A percentile compares a stretch with the other conserved stretches of the same genome.
phyloP scores from a whole-genome alignment of 805 yeast species.

The Candida xiaguanensis region DNA sequence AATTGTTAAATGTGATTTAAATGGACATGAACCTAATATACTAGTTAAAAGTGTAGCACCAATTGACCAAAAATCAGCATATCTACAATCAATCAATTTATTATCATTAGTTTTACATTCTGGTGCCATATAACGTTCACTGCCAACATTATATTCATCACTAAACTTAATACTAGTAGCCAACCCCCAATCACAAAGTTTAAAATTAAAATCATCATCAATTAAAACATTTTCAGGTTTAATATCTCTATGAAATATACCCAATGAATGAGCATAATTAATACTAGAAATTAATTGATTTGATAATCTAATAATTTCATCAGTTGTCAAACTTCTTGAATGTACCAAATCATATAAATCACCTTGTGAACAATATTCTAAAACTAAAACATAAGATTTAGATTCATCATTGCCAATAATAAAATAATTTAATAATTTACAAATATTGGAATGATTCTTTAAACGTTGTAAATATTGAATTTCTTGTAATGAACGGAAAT shows the following conservation, averaged over 20 bases:
- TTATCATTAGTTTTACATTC: slow-evolving; percentile 28
- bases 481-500: slow-evolving; percentile 27
- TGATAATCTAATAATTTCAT: slow-evolving; percentile 37
- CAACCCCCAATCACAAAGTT: slow-evolving; percentile 74
- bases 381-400: slow-evolving; percentile 47
- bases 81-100: slow-evolving; percentile 30
- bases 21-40: slow-evolving; percentile 52
- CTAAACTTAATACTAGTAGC: slow-evolving; percentile 39
- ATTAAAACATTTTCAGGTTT: slow-evolving; percentile 70
- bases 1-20: slow-evolving; percentile 29
- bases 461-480: slow-evolving; percentile 36
- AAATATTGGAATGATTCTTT: slow-evolving; percentile 48
- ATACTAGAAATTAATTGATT: slow-evolving; percentile 53
- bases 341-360: slow-evolving; percentile 61
- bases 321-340: slow-evolving; percentile 12
- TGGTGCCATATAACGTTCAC: slow-evolving; percentile 61
- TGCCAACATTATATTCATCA: slow-evolving; percentile 44
- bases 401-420: slow-evolving; percentile 37
- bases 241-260: slow-evolving; percentile 66
- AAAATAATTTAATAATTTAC: slow-evolving; percentile 55
- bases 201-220: slow-evolving; percentile 47
- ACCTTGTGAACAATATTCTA: slow-evolving; percentile 66
- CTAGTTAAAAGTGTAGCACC: slow-evolving; percentile 50
- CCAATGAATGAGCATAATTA: slow-evolving; percentile 50
- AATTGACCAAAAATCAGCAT: slow-evolving; percentile 54